phyloP scores from a whole-genome alignment of 2,329 filamentous ascomycete species.

The Venturia nashicola region DNA sequence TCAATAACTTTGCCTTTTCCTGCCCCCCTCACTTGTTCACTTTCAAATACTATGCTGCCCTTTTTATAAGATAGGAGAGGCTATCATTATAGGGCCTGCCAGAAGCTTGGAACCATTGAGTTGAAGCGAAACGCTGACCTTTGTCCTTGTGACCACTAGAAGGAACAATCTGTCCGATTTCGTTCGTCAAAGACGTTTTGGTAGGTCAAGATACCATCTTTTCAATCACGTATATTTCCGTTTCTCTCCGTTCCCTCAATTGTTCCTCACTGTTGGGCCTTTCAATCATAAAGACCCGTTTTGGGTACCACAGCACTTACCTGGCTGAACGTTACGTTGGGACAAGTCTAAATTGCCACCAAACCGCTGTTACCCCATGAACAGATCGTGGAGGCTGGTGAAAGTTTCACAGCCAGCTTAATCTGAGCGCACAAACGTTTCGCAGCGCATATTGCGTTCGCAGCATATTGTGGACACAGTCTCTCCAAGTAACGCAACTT shows the following conservation, averaged over 20 bases:
- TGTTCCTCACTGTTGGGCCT: neutral
- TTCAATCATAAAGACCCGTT: neutral
- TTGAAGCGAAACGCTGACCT: neutral
- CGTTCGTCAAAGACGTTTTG: constrained; percentile 71
- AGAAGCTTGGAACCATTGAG: neutral
- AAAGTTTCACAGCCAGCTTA: neutral
- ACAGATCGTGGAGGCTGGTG: constrained; percentile 1
- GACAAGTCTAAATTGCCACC: neutral
- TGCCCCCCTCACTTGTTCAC: neutral
- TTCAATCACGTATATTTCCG: neutral
- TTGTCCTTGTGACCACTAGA: constrained; percentile 35
- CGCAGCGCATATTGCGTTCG: neutral
- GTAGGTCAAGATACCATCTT: constrained; percentile 40
- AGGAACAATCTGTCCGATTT: constrained; percentile 72
- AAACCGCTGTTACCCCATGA: neutral
- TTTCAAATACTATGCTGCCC: neutral
- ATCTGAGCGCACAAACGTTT: neutral
- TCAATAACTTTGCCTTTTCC: neutral
- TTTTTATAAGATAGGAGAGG: neutral
- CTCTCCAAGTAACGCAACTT: neutral
- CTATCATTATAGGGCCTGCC: neutral
- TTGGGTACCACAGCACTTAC: neutral
- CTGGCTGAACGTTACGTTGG: neutral
- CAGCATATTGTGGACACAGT: neutral
- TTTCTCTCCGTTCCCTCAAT: neutral